These are phyloP conservation scores for Leptographium procerum DNA, from an alignment of 2,329 filamentous ascomycete genomes.

Conservation along the genomic window DNA sequence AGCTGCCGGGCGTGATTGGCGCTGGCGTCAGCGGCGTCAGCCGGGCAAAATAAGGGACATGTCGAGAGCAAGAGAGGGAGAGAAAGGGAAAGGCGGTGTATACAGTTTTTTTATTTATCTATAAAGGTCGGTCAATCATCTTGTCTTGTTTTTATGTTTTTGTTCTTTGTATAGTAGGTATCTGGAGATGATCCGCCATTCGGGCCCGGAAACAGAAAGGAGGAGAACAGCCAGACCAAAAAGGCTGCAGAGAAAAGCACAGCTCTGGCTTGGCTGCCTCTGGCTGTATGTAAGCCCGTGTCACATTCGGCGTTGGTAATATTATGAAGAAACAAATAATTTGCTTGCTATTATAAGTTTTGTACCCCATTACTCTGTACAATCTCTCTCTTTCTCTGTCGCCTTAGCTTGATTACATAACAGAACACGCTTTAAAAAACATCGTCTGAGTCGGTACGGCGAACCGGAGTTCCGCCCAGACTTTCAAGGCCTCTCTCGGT, in stretches of 20 bases:
- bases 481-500: conserved; percentile 31
- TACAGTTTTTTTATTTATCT: background rate
- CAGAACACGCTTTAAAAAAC: conserved; percentile 4
- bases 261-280: background rate
- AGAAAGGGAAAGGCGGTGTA: too few relatives aligned
- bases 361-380: background rate
- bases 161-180: background rate
- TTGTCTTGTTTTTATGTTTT: background rate
- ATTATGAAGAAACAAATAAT: background rate
- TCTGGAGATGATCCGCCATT: background rate
- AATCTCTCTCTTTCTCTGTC: background rate
- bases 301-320: conserved; percentile 2
- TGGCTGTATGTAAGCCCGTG: background rate
- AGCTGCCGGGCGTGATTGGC: conserved; percentile 88
- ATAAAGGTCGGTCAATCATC: background rate
- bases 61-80: too few relatives aligned
- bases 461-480: conserved; percentile 31
- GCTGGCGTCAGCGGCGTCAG: conserved; percentile 89
- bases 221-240: background rate
- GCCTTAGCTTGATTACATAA: background rate
- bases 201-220: background rate
- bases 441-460: conserved; percentile 19
- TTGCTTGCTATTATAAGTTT: background rate
- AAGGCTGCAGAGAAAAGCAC: too few relatives aligned
- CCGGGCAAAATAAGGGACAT: conserved; percentile 43